Evolutionary conservation across 805 yeast species (phyloP), one percentile per base, ranked within the genome.

Genomic region (Yamadazyma tumulicola): DNA sequence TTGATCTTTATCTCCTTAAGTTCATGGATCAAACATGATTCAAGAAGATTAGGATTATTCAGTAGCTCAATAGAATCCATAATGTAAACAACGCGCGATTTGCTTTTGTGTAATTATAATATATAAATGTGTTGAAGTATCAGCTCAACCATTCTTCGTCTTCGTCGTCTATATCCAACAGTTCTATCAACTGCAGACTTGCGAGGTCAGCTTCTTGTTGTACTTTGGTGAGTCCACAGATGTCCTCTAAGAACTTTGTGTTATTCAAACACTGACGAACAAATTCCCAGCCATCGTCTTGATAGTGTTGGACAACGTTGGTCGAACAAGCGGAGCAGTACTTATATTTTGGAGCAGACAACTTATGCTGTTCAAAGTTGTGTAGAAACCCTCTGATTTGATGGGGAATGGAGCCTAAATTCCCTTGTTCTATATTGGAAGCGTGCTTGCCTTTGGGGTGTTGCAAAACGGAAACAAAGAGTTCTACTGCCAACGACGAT

Each of bases 321-420:
- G 59, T 43, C 1, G 95, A 85, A 49, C 99, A 93, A 0, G 89
- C 98, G 0, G 97, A 81, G 57, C 99, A 93, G 47, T 75, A 68
- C 24, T 70, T 64, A 59, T 84, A 94, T 19, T 79, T 78, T 1
- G 85, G 85, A 0, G 95, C 82, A 39, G 69, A 66, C 15, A 89
- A 64, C 46, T 79, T 81, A 38, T 81, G 53, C 11, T 77, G 79
- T 29, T 73, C 73, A 47, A 81, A 86, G 31, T 69, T 71, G 46
- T 74, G 77, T 21, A 94, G 59, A 51, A 81, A 91, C 0, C 97
- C 98, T 40, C 99, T 69, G 15, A 93, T 66, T 55, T 94, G 98
- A 57, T 91, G 98, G 0, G 96, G 95, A 2, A 80, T 59, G 1
- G 72, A 74, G 0, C 97, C 96, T 16, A 91, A 59, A 10, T 48